Conservation (phyloP, 2,329 filamentous ascomycete genomes). For the Neocatenulostroma microsporum region DNA sequence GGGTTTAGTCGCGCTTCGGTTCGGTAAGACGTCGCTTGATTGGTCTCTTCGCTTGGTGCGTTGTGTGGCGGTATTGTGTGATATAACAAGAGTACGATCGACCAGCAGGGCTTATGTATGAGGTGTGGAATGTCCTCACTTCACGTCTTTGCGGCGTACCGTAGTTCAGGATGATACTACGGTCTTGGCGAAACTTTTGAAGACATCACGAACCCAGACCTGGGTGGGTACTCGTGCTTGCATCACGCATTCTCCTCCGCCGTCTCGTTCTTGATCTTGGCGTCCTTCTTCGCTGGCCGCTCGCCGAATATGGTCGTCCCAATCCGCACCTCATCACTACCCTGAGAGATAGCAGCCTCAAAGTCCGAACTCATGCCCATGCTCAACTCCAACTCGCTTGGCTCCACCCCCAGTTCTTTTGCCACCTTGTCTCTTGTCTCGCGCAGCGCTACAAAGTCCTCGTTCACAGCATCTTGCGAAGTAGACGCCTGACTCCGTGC, state of each 20-base stretch:
- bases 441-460: conserved; percentile 68
- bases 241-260: conserved; percentile 6
- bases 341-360: conserved; percentile 74
- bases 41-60: too few species aligned
- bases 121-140: too few species aligned
- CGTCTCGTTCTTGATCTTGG: conserved; percentile 48
- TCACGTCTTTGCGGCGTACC: too few species aligned
- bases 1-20: too few species aligned
- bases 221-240: too few species aligned
- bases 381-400: conserved; percentile 69
- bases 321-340: conserved; percentile 82
- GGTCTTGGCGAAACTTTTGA: too few species aligned
- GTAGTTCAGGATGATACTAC: too few species aligned
- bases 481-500: conserved; percentile 69
- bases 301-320: conserved; percentile 91
- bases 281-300: conserved; percentile 70
- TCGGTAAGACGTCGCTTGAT: too few species aligned
- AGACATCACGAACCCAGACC: too few species aligned
- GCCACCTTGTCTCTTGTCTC: conserved; percentile 65
- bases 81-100: too few species aligned
- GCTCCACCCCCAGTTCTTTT: conserved; percentile 49
- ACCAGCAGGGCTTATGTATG: too few species aligned
- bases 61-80: too few species aligned
- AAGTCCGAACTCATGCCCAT: conserved; percentile 99
- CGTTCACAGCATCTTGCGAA: conserved; percentile 69